Conservation (phyloP, 2,329 filamentous ascomycete species). For the Fusarium floridanum region DNA sequence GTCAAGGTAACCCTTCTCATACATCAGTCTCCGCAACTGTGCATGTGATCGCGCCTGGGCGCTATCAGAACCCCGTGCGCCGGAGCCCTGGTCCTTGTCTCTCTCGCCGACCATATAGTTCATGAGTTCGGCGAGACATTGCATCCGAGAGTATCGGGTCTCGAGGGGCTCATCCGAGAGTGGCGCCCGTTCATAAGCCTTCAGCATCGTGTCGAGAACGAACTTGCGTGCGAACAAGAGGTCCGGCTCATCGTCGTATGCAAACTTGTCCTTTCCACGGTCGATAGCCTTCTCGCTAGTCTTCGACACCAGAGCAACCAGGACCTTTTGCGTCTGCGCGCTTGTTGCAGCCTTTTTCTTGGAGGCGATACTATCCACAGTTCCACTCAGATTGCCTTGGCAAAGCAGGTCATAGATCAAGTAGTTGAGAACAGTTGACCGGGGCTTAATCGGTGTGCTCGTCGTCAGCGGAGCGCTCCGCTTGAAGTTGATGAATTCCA, state of each 20-base stretch:
- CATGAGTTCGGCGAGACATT: constrained; percentile 91
- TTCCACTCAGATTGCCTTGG: constrained; percentile 71
- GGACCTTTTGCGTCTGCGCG: constrained; percentile 84
- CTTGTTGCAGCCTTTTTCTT: constrained; percentile 92
- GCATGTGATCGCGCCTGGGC: constrained; percentile 73
- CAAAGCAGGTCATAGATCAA: constrained; percentile 83
- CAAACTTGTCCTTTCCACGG: constrained; percentile 68
- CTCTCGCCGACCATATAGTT: constrained; percentile 89
- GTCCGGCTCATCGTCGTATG: constrained; percentile 83
- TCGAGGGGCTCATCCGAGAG: constrained; percentile 84
- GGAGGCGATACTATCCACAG: constrained; percentile 78
- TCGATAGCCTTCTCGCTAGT: constrained; percentile 81
- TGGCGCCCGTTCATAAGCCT: constrained; percentile 90
- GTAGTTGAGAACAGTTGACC: constrained; percentile 93
- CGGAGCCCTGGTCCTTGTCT: constrained; percentile 69
- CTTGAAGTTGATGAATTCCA: constrained; percentile 99
- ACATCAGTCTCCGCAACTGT: constrained; percentile 94
- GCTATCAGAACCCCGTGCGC: constrained; percentile 55
- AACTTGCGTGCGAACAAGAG: constrained; percentile 94
- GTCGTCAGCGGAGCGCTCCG: constrained; percentile 87
- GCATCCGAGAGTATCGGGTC: constrained; percentile 86
- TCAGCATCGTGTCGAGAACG: constrained; percentile 91
- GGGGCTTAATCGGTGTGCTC: constrained; percentile 91
- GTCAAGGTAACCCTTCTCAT: constrained; percentile 94
- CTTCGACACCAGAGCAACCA: constrained; percentile 89